phyloP scores from a whole-genome alignment of 2,329 filamentous ascomycete genomes.

The Ramichloridium luteum region DNA sequence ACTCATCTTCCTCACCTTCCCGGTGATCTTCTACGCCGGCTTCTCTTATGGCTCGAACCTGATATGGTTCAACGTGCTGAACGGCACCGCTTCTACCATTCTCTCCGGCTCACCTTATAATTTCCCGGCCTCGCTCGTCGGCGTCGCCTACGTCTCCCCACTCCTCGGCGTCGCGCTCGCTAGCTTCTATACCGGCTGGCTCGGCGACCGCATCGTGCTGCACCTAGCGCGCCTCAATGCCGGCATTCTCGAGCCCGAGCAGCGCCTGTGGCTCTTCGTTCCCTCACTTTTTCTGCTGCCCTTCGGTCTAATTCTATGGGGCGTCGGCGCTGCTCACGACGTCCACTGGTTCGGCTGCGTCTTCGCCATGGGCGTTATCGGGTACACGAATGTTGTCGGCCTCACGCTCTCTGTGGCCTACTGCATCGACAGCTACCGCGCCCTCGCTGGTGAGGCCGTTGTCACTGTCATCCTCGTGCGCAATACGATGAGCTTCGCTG shows the following conservation, averaged over 20 bases:
- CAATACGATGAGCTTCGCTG: slow-evolving; percentile 38
- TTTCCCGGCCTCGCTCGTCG: slow-evolving; percentile 28
- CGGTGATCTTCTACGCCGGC: slow-evolving; percentile 29
- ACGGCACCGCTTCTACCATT: slow-evolving; percentile 30
- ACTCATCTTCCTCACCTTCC: slow-evolving; percentile 27
- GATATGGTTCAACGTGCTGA: slow-evolving; percentile 34
- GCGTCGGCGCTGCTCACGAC: slow-evolving; percentile 34
- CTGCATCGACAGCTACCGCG: slow-evolving; percentile 35
- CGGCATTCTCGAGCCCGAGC: slow-evolving; percentile 30
- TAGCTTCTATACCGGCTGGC: slow-evolving; percentile 24
- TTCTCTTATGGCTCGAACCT: slow-evolving; percentile 30
- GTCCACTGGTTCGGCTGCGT: slow-evolving; percentile 41
- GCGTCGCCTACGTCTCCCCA: slow-evolving; percentile 26
- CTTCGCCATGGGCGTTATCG: slow-evolving; percentile 34
- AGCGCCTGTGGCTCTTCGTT: slow-evolving; percentile 30
- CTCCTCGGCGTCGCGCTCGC: slow-evolving; percentile 27
- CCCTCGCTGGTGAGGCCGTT: slow-evolving; percentile 34
- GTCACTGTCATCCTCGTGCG: slow-evolving; percentile 36
- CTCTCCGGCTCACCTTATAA: slow-evolving; percentile 27
- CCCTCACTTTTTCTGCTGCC: slow-evolving; percentile 32
- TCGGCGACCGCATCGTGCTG: slow-evolving; percentile 26
- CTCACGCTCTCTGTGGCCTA: slow-evolving; percentile 31
- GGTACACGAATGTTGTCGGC: slow-evolving; percentile 31
- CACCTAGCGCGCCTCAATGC: slow-evolving; percentile 26
- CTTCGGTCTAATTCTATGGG: slow-evolving; percentile 37